Evolutionary conservation across 129 eudicot genomes (phyloP), one percentile per base, ranked within the genome.

Genomic region (Pseudognaphalium luteoalbum): DNA sequence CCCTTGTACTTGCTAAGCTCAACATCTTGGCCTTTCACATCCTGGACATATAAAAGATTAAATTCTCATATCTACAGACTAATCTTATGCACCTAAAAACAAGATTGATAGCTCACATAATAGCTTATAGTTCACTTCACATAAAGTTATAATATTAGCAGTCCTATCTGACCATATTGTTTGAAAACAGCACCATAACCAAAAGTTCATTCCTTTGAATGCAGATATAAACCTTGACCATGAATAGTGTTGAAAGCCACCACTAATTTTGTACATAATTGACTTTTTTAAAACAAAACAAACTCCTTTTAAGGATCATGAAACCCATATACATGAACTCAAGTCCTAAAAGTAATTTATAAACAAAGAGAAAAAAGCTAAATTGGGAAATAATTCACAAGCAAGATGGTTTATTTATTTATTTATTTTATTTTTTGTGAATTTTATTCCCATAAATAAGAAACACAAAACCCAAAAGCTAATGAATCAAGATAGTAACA

Each of bases 1-100:
- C 98, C 98, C 82, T 78, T 93, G 88, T 85, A 93, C 66, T 70
- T 72, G 89, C 96, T 73, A 66, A 93, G 92, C 64, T 93, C 89
- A 21, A 93, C 93, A 74, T 90, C 98, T 57, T 90, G 86, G 32
- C 98, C 98, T 66, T 80, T 89, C 19, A 89, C 97, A 78, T 91
- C 98, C 98, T 93, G 89, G 32, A 80, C 2, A 44, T 44, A 44
- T 10, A 42, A 76, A 25, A 60, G 12, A 28, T 52, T 3, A 2
- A 32, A 35, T 6, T 2, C 7, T 4, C 1, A 17, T 29, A 52
- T 6, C 22, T 25, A 5, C 67, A 57, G 11, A 11, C 15, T 62
- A 71, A 21, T 21, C 34, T 10, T 68, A 29, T n/a, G 12, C 3
- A 1, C 6, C 22, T 29, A 73, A 73, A 34, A 44, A 11, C 1